phyloP scores from a whole-genome alignment of 2,329 filamentous ascomycete genomes.

The Exophiala mesophila region DNA sequence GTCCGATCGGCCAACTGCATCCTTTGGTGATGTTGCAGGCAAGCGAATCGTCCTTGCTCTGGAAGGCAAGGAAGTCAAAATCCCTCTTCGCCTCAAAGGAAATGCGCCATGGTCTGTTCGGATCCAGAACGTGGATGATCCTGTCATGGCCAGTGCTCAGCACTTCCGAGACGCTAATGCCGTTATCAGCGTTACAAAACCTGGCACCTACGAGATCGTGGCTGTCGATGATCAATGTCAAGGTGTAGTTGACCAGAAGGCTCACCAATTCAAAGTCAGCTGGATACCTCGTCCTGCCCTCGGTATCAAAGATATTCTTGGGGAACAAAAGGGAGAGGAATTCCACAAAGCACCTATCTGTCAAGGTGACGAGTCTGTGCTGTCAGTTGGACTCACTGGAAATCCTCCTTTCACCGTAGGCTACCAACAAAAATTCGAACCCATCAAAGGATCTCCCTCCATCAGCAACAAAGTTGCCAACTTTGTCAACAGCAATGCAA shows the following conservation, averaged over 20 bases:
- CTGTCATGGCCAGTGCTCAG: slow-evolving; percentile 41
- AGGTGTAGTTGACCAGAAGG: slow-evolving; percentile 69
- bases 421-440: slow-evolving; percentile 73
- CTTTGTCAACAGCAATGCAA: slow-evolving; percentile 68
- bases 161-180: slow-evolving; percentile 62
- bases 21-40: slow-evolving; percentile 81
- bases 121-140: slow-evolving; percentile 56
- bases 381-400: slow-evolving; percentile 77
- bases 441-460: slow-evolving; percentile 60
- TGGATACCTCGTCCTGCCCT: slow-evolving; percentile 81
- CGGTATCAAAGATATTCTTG: slow-evolving; percentile 59
- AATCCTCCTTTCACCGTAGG: slow-evolving; percentile 75
- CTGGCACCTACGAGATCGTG: slow-evolving; percentile 74
- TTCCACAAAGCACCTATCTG: slow-evolving; percentile 79
- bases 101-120: slow-evolving; percentile 77
- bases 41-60: slow-evolving; percentile 69
- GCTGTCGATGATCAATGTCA: slow-evolving; percentile 78
- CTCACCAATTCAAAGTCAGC: slow-evolving; percentile 70
- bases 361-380: slow-evolving; percentile 86
- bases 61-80: slow-evolving; percentile 65
- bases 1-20: slow-evolving; percentile 78
- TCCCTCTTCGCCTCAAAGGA: slow-evolving; percentile 82
- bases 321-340: slow-evolving; percentile 50
- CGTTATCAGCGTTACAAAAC: slow-evolving; percentile 57
- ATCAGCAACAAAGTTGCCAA: slow-evolving; percentile 65